Evolutionary conservation across 2,329 filamentous ascomycete genomes (phyloP).

Genomic region (Cyphellophora europaea): DNA sequence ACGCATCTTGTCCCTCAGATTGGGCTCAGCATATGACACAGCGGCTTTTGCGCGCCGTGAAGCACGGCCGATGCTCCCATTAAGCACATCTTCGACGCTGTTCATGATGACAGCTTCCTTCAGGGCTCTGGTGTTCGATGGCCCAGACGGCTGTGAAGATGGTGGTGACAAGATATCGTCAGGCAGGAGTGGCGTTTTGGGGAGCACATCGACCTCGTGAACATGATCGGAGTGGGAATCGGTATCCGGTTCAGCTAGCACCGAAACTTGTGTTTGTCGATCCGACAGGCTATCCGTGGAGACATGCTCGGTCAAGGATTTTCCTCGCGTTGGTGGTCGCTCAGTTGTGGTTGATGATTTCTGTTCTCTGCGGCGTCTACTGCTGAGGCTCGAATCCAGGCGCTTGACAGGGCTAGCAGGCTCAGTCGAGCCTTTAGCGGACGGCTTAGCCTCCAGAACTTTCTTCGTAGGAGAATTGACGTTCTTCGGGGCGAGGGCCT

Average conservation of each 20-base stretch:
- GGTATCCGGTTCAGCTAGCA: no score
- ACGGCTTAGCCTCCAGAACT: slow-evolving; percentile 1
- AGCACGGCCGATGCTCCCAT: slow-evolving; percentile 47
- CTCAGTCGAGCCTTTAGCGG: no score
- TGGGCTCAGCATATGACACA: slow-evolving; percentile 76
- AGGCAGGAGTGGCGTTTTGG: slow-evolving; percentile 16
- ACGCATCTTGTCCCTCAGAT: slow-evolving; percentile 73
- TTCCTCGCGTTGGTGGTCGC: no score
- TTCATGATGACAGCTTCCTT: slow-evolving; percentile 15
- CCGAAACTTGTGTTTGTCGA: no score
- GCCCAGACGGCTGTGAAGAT: slow-evolving; percentile 2
- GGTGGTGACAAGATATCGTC: slow-evolving; percentile 13
- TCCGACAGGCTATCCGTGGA: no score
- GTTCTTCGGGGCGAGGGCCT: slow-evolving; percentile 18
- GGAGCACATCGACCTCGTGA: slow-evolving; percentile 3
- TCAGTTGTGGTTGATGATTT: no score
- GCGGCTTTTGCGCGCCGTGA: slow-evolving; percentile 58
- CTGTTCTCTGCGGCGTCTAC: no score
- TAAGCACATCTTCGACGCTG: slow-evolving; percentile 20
- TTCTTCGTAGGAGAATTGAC: slow-evolving; percentile 19
- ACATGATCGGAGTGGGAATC: no score
- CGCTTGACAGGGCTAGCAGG: no score
- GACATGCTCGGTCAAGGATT: no score
- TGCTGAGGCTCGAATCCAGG: no score
- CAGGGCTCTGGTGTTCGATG: slow-evolving; percentile 4